phyloP scores from a whole-genome alignment of 805 yeast species.

The Hanseniaspora mollemarum region DNA sequence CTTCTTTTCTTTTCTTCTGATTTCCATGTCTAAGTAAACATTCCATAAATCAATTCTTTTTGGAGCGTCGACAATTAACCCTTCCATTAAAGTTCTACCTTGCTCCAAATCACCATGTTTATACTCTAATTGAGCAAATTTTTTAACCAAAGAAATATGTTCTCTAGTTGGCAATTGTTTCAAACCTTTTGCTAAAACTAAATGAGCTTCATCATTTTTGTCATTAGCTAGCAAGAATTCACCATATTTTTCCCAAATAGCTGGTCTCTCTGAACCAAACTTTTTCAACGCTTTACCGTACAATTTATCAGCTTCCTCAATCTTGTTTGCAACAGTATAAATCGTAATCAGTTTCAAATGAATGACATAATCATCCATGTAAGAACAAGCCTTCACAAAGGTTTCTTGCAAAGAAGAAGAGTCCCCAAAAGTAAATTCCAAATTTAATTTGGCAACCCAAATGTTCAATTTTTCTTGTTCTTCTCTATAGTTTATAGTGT shows the following conservation, averaged over 20 bases:
- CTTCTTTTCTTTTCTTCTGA: slow-evolving; percentile 51
- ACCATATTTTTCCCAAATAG: slow-evolving; percentile 77
- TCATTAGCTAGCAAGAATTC: slow-evolving; percentile 56
- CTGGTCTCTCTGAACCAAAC: slow-evolving; percentile 55
- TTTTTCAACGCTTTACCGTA: slow-evolving; percentile 62
- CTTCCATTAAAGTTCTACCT: slow-evolving; percentile 90
- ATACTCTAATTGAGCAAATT: slow-evolving; percentile 83
- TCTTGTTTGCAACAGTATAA: slow-evolving; percentile 61
- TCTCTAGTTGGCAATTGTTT: slow-evolving; percentile 57
- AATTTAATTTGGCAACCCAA: slow-evolving; percentile 89
- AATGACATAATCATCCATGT: slow-evolving; percentile 78
- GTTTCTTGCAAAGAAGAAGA: slow-evolving; percentile 68
- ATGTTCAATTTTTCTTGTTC: slow-evolving; percentile 87
- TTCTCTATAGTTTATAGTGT: slow-evolving; percentile 78
- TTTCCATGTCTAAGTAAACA: slow-evolving; percentile 87
- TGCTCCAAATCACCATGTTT: slow-evolving; percentile 82
- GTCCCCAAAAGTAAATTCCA: slow-evolving; percentile 88
- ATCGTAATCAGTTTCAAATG: slow-evolving; percentile 71
- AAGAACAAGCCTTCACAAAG: slow-evolving; percentile 76
- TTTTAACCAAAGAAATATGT: slow-evolving; percentile 69
- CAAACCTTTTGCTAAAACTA: slow-evolving; percentile 62
- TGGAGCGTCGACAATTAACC: slow-evolving; percentile 77
- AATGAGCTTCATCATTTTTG: slow-evolving; percentile 49
- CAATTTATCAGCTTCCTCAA: slow-evolving; percentile 54
- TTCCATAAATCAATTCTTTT: slow-evolving; percentile 91